Base-by-base conservation (phyloP, 202 grass and related monocot genomes). In the Tripidium arundinaceum region DNA sequence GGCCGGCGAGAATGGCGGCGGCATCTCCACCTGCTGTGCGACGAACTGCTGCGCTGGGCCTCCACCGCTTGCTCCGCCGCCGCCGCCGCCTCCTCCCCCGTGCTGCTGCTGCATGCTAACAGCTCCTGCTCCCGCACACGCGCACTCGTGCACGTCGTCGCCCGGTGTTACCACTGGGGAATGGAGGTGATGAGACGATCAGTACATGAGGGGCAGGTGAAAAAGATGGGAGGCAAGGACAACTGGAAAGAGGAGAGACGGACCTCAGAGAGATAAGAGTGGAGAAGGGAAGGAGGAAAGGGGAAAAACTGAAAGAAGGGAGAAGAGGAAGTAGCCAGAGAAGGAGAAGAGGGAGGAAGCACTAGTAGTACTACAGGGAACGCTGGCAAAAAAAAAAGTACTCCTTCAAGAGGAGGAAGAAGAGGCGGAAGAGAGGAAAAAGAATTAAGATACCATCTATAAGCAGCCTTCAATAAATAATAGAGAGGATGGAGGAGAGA, bases 151-250 rank as follows among this genome's bases (percentile, higher is more conserved):
- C 86, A 81, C 43, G 71, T 47, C 43, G 71, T 47, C 58, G 19
- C n/a, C 25, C 49, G 70, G 74, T 78, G 77, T 90, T 77, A 86
- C 72, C 70, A 77, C 46, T 71, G 75, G 69, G 69, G 71, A 88
- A 89, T 89, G 87, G 92, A 85, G 83, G 72, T 86, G 78, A 86
- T 70, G 65, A 74, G 63, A 79, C 72, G 87, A 98, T 94, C 81
- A 94, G 94, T 92, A 91, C 89, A 94, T 87, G 87, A 87, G 83
- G 68, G 68, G 71, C 39, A 83, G 84, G 92, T 98, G 92, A 94
- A 98, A 91, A 94, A 84, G 86, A 89, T 82, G 76, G 78, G 68
- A 71, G 60, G 76, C 77, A 67, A 33, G 31, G 31, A 33, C 31
- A 33, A 33, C 31, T 33, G 31, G 31, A 4, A 84, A 90, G 85